phyloP scores from a whole-genome alignment of 192 early-diverging fungal genomes.

The Coemansia sp. region DNA sequence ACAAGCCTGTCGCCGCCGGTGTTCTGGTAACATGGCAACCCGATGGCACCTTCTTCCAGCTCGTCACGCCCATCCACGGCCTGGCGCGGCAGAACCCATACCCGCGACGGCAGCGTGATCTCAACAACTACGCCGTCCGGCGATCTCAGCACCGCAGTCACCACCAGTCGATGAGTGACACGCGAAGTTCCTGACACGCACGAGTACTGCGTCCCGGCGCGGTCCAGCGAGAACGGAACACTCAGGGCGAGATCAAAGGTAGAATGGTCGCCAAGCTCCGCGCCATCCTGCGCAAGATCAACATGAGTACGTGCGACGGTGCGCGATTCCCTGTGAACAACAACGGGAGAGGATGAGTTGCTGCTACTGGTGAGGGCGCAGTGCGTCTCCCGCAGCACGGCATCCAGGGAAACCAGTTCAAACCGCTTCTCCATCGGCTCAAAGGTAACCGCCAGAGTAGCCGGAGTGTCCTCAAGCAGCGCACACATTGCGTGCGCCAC shows the following conservation, averaged over 20 bases:
- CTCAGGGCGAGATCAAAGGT: constrained; percentile 3
- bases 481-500: constrained; percentile 9
- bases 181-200: constrained; percentile 8
- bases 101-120: constrained; percentile 17
- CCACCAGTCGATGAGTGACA: constrained; percentile 15
- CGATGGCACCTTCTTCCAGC: neutral
- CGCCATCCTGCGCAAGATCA: constrained; percentile 10
- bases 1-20: constrained; percentile 14
- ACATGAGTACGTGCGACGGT: constrained; percentile 14
- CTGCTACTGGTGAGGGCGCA: neutral
- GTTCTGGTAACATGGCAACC: constrained; percentile 21
- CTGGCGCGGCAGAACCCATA: constrained; percentile 20
- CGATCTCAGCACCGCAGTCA: constrained; percentile 14
- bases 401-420: constrained; percentile 7
- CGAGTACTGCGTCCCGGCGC: constrained; percentile 14
- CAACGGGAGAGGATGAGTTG: neutral
- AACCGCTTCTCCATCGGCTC: constrained; percentile 13
- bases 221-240: constrained; percentile 7
- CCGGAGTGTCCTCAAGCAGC: neutral
- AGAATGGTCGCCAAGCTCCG: neutral
- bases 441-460: constrained; percentile 6
- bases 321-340: constrained; percentile 7
- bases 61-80: neutral
- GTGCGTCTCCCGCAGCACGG: constrained; percentile 23
- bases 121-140: constrained; percentile 17